Evolutionary conservation across 257 asterid species (phyloP), one percentile per base, ranked within the genome.

Genomic region (Hygrophila difformis): DNA sequence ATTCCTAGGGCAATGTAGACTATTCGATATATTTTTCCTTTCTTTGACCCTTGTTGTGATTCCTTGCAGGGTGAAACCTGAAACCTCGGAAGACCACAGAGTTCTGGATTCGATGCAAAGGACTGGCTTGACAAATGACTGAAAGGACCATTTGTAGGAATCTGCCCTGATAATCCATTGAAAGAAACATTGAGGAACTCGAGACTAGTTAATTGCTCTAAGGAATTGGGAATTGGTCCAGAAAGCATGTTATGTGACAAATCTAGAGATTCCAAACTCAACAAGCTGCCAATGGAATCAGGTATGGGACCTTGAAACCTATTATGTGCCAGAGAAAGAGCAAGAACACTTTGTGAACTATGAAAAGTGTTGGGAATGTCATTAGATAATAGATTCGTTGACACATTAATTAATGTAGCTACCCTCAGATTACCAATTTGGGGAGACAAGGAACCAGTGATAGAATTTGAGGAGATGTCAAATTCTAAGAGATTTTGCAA

Each of bases 241-340:
- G 3, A 10, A 15, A 36, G 40, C 13, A 3, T 36, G 40, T 36
- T 36, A 36, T 15, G 40, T 10, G 40, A n/a, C n/a, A n/a, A n/a
- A n/a, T n/a, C n/a, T n/a, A n/a, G n/a, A n/a, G n/a, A n/a, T n/a
- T n/a, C n/a, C n/a, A n/a, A n/a, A n/a, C n/a, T n/a, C n/a, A n/a
- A n/a, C n/a, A n/a, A n/a, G n/a, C n/a, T 26, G 31, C 31, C 31
- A 26, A 66, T 6, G 17, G 60, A 55, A 41, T 26, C 48, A 0
- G 72, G 64, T 29, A 66, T 66, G 21, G 47, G n/a, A 12, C 60
- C 60, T 20, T 34, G 39, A 20, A 66, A 50, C 4, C 8, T 13
- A 18, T 65, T 65, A 23, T 43, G 18, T 17, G 66, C 57, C 18
- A 65, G 35, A 1, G 62, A 47, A 21, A 66, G 55, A 21, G 1